Evolutionary conservation across 2,329 filamentous ascomycete genomes (phyloP).

Genomic region (Myriosclerotinia curreyana): DNA sequence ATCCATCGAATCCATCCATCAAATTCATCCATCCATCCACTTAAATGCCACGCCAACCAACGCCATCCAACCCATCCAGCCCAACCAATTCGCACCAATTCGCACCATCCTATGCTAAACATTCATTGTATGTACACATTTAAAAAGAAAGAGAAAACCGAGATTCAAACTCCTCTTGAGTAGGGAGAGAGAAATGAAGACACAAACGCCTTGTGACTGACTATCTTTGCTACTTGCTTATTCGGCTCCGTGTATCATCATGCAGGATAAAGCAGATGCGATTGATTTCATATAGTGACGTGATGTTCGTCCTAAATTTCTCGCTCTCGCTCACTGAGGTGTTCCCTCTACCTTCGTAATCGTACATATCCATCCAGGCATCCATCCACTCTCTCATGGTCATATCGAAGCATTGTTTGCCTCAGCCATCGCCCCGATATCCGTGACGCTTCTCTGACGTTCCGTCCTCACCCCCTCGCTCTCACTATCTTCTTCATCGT

Average conservation of each 20-base stretch:
- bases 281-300: neutral
- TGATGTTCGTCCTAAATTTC: neutral
- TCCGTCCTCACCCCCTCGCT: conserved; percentile 17
- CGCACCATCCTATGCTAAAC: neutral
- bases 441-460: conserved; percentile 17
- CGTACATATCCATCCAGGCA: conserved; percentile 2
- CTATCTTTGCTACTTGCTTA: no score
- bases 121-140: neutral
- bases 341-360: neutral
- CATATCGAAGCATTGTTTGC: conserved; percentile 12
- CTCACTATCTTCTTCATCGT: conserved; percentile 45
- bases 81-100: neutral
- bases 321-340: neutral
- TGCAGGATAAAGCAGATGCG: neutral
- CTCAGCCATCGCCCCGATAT: neutral
- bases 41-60: neutral
- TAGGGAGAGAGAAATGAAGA: no score
- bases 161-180: no score
- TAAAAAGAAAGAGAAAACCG: neutral
- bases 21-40: neutral
- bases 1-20: neutral
- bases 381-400: neutral
- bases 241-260: neutral
- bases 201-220: no score
- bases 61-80: neutral